A percentile compares a stretch with the other conserved stretches of the same genome.
Conservation (phyloP, 257 asterid genomes). For the Coffea canephora region DNA sequence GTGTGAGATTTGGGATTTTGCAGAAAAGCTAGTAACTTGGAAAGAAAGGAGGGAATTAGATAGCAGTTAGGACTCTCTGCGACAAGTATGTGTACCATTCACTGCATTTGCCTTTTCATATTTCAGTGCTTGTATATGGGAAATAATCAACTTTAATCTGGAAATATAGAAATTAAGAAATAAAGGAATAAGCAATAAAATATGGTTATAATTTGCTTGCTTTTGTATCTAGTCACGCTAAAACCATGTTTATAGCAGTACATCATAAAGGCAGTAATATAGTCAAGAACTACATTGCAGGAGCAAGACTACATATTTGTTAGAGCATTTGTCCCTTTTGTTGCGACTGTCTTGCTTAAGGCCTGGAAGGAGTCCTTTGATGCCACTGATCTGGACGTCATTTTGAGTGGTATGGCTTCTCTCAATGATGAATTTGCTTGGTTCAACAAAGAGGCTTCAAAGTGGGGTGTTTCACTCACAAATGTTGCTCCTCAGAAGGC, state of each 20-base stretch:
- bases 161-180: not conserved
- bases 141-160: not conserved
- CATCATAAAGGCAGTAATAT: not conserved
- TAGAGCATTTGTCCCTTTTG: conserved; percentile 66
- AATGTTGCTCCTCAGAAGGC: conserved; percentile 50
- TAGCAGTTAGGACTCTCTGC: not conserved
- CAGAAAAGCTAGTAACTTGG: not conserved
- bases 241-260: not conserved
- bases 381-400: conserved; percentile 50
- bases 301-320: conserved; percentile 85
- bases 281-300: conserved; percentile 34
- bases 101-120: not conserved
- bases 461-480: conserved; percentile 57
- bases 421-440: conserved; percentile 68
- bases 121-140: not conserved
- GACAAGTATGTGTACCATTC: not conserved
- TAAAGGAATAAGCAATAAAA: not conserved
- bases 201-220: not conserved
- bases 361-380: conserved; percentile 68
- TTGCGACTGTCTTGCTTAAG: conserved; percentile 59
- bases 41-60: not conserved
- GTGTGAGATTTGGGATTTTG: not conserved
- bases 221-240: not conserved
- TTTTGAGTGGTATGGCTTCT: conserved; percentile 69
- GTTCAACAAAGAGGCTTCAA: conserved; percentile 82